These are phyloP conservation scores for Lyophyllum decastes DNA, from an alignment of 768 basidiomycete genomes.

Conservation along the genomic window DNA sequence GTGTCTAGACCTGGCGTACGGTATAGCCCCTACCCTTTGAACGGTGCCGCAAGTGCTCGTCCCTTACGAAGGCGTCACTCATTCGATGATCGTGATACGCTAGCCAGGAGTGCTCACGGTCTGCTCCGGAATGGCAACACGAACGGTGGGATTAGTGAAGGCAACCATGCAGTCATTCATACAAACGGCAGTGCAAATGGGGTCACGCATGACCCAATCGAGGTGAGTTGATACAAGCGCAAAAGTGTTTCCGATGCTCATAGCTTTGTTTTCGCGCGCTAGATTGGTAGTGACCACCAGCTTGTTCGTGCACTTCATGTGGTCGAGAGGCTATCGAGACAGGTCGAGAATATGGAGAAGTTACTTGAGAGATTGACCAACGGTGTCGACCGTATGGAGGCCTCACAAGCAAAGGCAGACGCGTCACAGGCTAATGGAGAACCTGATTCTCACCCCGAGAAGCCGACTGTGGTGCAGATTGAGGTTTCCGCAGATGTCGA, in stretches of 20 bases:
- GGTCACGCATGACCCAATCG: no score
- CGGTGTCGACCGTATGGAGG: background rate
- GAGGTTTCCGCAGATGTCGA: no score
- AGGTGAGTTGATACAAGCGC: no score
- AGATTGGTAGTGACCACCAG: background rate
- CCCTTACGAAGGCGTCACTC: background rate
- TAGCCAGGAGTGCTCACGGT: no score
- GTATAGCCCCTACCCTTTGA: background rate
- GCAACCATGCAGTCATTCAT: no score
- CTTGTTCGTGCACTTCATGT: background rate
- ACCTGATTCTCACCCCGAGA: background rate
- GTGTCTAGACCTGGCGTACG: background rate
- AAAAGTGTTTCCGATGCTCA: no score
- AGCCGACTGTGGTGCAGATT: background rate
- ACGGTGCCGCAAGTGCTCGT: background rate
- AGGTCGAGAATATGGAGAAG: background rate
- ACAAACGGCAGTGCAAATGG: no score
- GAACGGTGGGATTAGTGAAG: no score
- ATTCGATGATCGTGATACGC: background rate
- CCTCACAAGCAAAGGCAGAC: background rate
- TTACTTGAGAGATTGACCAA: background rate
- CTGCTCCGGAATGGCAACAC: no score
- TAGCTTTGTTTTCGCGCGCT: background rate
- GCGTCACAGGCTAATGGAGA: background rate
- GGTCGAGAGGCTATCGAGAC: background rate